Percentiles rank a stretch among this genome's conserved stretches.
Conservation (phyloP, 371 early-diverging fungal species). For the Mucor indicus region DNA sequence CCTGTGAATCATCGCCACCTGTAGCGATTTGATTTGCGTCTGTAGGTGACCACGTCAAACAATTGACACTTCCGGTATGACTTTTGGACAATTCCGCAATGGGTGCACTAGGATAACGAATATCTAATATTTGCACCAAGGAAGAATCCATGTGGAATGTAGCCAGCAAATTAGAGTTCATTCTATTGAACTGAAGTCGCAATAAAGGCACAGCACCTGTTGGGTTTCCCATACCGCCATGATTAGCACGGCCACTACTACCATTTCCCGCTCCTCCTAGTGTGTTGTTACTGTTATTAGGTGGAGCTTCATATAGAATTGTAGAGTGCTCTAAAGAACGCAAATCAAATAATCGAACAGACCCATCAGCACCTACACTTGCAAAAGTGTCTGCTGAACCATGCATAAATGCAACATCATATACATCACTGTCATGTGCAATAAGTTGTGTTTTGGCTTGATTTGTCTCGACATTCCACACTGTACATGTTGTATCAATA, state of each 20-base stretch:
- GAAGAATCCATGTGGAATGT: conserved; percentile 83
- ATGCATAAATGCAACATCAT: conserved; percentile 90
- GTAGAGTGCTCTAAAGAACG: conserved; percentile 92
- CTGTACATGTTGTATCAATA: conserved; percentile 97
- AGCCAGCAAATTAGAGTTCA: conserved; percentile 85
- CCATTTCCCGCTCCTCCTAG: conserved; percentile 2
- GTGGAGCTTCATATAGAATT: conserved; percentile 92
- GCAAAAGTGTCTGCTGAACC: conserved; percentile 90
- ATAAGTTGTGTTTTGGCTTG: conserved; percentile 97
- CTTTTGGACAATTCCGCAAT: conserved; percentile 74
- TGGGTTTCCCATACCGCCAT: too few species aligned
- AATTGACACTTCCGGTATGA: conserved; percentile 75
- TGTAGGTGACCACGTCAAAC: conserved; percentile 82
- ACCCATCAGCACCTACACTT: conserved; percentile 95
- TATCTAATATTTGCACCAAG: conserved; percentile 80
- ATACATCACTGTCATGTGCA: conserved; percentile 96
- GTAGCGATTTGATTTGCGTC: conserved; percentile 69
- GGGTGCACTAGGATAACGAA: conserved; percentile 83
- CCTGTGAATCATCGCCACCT: conserved; percentile 76
- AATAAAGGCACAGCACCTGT: conserved; percentile 60
- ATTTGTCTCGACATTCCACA: conserved; percentile 92
- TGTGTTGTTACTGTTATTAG: conserved; percentile 25
- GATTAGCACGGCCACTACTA: too few species aligned
- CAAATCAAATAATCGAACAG: conserved; percentile 95
- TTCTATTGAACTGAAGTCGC: conserved; percentile 81